phyloP scores from a whole-genome alignment of 495 filamentous ascomycete genomes.

The Tuber aestivum region DNA sequence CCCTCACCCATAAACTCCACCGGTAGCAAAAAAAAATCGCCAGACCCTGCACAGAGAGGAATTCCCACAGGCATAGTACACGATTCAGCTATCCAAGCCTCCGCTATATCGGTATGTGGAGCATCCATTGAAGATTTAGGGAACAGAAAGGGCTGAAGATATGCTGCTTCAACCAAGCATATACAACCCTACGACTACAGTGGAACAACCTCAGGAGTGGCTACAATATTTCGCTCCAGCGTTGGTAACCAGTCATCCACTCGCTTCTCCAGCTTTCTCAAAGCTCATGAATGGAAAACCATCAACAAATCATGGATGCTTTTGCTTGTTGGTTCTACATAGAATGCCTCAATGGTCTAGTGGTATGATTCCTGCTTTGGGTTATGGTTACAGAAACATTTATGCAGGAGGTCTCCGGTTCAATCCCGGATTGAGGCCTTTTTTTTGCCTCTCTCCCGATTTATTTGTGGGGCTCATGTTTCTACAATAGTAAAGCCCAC shows the following conservation, averaged over 20 bases:
- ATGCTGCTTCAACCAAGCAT: not conserved
- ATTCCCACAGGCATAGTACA: not conserved
- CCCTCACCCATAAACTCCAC: too few relatives aligned
- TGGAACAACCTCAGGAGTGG: not conserved
- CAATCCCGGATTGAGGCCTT: constrained; percentile 32
- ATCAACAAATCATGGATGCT: not conserved
- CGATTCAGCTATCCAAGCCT: not conserved
- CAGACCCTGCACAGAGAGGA: not conserved
- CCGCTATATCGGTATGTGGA: not conserved
- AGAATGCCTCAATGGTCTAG: constrained; percentile 29
- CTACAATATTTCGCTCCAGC: not conserved
- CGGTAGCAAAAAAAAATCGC: not conserved
- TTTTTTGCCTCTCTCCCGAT: constrained; percentile 4
- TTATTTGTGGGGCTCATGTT: not conserved
- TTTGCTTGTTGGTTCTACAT: rapidly evolving
- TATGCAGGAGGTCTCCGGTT: constrained; percentile 33
- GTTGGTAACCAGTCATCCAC: not conserved
- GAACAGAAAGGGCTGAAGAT: not conserved
- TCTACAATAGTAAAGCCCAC: not conserved
- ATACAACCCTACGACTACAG: not conserved
- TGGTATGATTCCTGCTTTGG: constrained; percentile 36
- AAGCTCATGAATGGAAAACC: not conserved
- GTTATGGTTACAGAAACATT: constrained; percentile 9
- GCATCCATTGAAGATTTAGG: not conserved
- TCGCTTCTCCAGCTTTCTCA: not conserved